A percentile compares a stretch with the other conserved stretches of the same genome.
These are phyloP conservation scores for Sporormia fimetaria DNA, from an alignment of 495 filamentous ascomycete species.

Conservation along the genomic window DNA sequence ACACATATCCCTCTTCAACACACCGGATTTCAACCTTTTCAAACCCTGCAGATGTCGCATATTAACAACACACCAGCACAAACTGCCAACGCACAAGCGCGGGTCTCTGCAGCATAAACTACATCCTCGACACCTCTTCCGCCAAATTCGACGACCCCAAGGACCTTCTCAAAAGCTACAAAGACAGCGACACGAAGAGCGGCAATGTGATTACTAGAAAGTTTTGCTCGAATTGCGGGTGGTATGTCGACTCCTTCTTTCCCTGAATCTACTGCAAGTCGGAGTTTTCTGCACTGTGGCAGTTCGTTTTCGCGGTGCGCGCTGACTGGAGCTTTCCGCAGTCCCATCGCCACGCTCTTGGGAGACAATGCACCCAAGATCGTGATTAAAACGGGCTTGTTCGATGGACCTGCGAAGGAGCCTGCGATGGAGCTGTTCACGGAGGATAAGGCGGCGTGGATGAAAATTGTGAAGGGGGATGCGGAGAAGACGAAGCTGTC, in stretches of 20 bases:
- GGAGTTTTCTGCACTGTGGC: too few relatives aligned
- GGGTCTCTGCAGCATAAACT: slow-evolving; percentile 3
- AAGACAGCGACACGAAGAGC: slow-evolving; percentile 13
- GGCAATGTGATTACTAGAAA: slow-evolving; percentile 10
- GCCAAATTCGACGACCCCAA: slow-evolving; percentile 10
- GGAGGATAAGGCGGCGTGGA: not conserved
- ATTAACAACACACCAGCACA: too few relatives aligned
- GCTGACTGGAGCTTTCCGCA: slow-evolving; percentile 2
- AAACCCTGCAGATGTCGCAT: too few relatives aligned
- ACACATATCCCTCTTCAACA: not conserved
- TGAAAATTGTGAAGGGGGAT: slow-evolving; percentile 1
- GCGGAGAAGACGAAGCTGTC: not conserved
- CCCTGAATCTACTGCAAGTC: too few relatives aligned
- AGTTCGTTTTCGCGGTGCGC: not conserved
- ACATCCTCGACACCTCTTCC: slow-evolving; percentile 2
- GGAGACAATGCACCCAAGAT: not conserved
- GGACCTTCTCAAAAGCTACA: slow-evolving; percentile 4
- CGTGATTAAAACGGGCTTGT: slow-evolving; percentile 10
- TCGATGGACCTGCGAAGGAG: slow-evolving; percentile 2
- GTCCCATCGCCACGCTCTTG: slow-evolving; percentile 6
- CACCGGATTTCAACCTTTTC: not conserved
- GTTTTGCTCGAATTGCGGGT: slow-evolving; percentile 16
- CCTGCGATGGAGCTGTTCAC: slow-evolving; percentile 1
- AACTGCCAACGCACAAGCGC: slow-evolving; percentile 12
- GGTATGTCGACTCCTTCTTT: not conserved